Conservation (phyloP, 345 rosid genomes). For the Turritis glabra region DNA sequence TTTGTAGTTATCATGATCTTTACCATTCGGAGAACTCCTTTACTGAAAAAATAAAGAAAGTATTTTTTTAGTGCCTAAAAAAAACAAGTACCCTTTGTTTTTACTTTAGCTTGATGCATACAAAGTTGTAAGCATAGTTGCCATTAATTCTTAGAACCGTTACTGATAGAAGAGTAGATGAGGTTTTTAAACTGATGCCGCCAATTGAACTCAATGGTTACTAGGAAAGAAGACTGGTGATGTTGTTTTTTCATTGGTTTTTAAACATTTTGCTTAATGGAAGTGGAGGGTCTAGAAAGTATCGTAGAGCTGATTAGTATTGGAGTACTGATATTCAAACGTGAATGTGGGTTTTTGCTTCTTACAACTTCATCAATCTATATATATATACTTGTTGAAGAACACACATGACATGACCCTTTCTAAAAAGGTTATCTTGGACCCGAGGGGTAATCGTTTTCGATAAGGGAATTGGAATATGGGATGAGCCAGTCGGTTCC, state of each 20-base stretch:
- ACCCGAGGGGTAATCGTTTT: slow-evolving; percentile 73
- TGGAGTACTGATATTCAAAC: neutral
- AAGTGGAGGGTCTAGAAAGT: neutral
- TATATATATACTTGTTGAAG: neutral
- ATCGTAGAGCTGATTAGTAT: neutral
- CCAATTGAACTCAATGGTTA: too few species aligned
- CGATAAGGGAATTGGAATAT: slow-evolving; percentile 62
- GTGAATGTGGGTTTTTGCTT: neutral
- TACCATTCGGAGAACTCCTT: too few species aligned
- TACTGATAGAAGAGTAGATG: too few species aligned
- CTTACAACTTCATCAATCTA: neutral
- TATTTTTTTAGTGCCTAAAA: too few species aligned
- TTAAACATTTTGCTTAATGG: neutral
- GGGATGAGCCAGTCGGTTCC: slow-evolving; percentile 54
- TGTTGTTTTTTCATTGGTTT: neutral
- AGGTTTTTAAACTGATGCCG: too few species aligned
- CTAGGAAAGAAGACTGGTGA: too few species aligned
- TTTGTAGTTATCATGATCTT: too few species aligned
- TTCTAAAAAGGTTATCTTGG: slow-evolving; percentile 61
- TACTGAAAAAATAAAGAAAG: too few species aligned
- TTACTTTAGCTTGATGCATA: too few species aligned
- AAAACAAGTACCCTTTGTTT: too few species aligned
- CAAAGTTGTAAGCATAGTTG: too few species aligned
- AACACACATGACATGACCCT: neutral
- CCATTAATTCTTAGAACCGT: too few species aligned